Percentiles rank a stretch among this genome's conserved stretches.
Evolutionary conservation across 208 protist species (phyloP).

Genomic region (Leishmania arabica): DNA sequence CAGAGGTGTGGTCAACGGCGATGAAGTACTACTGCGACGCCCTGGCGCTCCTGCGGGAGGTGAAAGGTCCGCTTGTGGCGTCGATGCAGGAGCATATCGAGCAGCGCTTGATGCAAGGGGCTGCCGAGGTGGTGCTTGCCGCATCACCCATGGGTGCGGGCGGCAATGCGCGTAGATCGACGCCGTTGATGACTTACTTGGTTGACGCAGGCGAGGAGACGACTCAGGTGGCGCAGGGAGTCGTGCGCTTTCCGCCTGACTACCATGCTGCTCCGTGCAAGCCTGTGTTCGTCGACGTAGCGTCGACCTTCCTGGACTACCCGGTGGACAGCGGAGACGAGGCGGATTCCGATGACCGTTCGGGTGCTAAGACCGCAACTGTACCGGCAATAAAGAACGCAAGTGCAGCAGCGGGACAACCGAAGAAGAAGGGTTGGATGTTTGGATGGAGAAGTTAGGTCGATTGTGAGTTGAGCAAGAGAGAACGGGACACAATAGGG

Average conservation of each 20-base stretch:
- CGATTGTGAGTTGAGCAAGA: neutral
- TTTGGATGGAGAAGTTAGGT: slow-evolving; percentile 25
- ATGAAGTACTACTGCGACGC: slow-evolving; percentile 57
- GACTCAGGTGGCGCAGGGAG: slow-evolving; percentile 56
- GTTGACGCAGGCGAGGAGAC: slow-evolving; percentile 36
- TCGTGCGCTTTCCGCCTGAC: slow-evolving; percentile 80
- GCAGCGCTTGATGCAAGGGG: slow-evolving; percentile 40
- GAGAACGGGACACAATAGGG: neutral
- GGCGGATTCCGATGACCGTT: neutral
- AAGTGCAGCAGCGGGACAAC: neutral
- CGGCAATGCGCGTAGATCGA: neutral
- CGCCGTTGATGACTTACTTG: slow-evolving; percentile 25
- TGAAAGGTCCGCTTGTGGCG: slow-evolving; percentile 22
- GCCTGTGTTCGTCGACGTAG: slow-evolving; percentile 87
- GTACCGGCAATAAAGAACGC: slow-evolving; percentile 7
- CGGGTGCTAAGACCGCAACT: neutral
- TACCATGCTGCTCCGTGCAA: slow-evolving; percentile 83
- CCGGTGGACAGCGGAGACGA: slow-evolving; percentile 18
- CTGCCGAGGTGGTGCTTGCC: slow-evolving; percentile 39
- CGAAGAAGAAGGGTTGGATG: slow-evolving; percentile 26
- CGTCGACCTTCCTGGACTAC: slow-evolving; percentile 78
- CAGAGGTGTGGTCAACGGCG: slow-evolving; percentile 12
- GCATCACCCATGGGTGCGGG: neutral
- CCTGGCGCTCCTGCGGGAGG: slow-evolving; percentile 37
- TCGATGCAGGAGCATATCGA: slow-evolving; percentile 46